Evolutionary conservation across 495 filamentous ascomycete species (phyloP).

Genomic region (Pyrenopolyporus hunteri): DNA sequence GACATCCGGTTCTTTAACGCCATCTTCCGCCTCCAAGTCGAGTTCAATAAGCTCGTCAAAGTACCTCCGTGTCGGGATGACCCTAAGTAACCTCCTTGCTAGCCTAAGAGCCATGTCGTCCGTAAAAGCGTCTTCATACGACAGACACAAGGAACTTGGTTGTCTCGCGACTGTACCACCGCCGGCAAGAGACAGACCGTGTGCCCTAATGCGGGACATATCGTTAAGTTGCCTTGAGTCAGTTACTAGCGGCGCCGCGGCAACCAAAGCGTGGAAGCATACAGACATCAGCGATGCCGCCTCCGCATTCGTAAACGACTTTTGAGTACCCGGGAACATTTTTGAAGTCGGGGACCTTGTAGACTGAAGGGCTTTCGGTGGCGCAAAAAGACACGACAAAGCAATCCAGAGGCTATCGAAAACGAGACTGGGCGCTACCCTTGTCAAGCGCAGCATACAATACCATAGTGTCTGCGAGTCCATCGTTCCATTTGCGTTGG

Average conservation of each 20-base stretch:
- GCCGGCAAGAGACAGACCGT: constrained; percentile 48
- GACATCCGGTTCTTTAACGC: constrained; percentile 47
- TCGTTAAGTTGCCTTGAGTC: constrained; percentile 52
- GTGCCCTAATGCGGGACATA: constrained; percentile 60
- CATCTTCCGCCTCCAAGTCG: constrained; percentile 36
- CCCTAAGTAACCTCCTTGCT: constrained; percentile 56
- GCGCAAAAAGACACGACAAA: constrained; percentile 68
- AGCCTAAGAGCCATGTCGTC: constrained; percentile 58
- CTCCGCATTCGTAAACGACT: constrained; percentile 49
- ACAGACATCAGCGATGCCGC: constrained; percentile 59
- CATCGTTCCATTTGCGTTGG: constrained; percentile 50
- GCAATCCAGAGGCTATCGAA: constrained; percentile 81
- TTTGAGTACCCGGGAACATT: constrained; percentile 46
- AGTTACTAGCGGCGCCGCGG: constrained; percentile 55
- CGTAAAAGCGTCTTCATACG: constrained; percentile 62
- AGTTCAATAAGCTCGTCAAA: constrained; percentile 53
- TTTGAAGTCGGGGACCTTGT: constrained; percentile 49
- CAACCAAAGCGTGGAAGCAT: constrained; percentile 60
- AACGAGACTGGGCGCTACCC: constrained; percentile 59
- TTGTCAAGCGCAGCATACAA: constrained; percentile 59
- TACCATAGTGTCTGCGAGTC: constrained; percentile 60
- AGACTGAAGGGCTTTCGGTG: constrained; percentile 61
- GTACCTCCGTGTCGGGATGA: constrained; percentile 54
- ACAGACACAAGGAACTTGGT: constrained; percentile 52
- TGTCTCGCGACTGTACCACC: constrained; percentile 47